Percentiles rank a stretch among this genome's conserved stretches.
Conservation (phyloP, 371 early-diverging fungal species). For the Syncephalastrum racemosum region DNA sequence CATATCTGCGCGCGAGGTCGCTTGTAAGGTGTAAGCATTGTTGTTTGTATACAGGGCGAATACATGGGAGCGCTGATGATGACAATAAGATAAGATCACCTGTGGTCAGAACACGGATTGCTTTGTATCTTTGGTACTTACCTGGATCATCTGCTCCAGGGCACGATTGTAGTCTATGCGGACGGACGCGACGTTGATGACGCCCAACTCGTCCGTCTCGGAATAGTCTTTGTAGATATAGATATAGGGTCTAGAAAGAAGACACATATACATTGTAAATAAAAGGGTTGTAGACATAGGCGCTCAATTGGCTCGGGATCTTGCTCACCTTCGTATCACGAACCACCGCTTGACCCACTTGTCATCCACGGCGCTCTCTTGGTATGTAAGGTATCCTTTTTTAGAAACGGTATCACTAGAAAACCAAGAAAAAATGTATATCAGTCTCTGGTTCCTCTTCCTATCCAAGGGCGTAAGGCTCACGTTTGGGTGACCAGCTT, state of each 20-base stretch:
- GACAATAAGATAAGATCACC: constrained; percentile 6
- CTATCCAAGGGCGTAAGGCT: constrained; percentile 29
- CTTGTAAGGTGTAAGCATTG: constrained; percentile 77
- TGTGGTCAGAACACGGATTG: background rate
- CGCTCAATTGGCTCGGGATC: background rate
- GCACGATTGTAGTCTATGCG: constrained; percentile 70
- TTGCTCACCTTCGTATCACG: constrained; percentile 69
- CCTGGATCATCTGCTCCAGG: constrained; percentile 67
- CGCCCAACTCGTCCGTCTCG: constrained; percentile 71
- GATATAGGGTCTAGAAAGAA: constrained; percentile 66
- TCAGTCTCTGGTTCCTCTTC: constrained; percentile 55
- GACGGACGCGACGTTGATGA: constrained; percentile 75
- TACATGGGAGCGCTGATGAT: constrained; percentile 59
- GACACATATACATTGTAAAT: background rate
- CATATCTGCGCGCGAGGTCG: constrained; percentile 68
- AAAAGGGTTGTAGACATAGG: background rate
- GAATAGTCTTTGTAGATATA: constrained; percentile 69
- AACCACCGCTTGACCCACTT: constrained; percentile 82
- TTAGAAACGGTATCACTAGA: constrained; percentile 60
- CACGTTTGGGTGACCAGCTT: constrained; percentile 62
- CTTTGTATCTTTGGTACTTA: constrained; percentile 23
- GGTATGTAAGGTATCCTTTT: constrained; percentile 64
- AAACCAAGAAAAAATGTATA: too few relatives aligned
- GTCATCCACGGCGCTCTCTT: constrained; percentile 60
- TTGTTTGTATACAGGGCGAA: constrained; percentile 82